phyloP scores from a whole-genome alignment of 1,139 yeast species.

The Sugiyamaella grinbergsii region DNA sequence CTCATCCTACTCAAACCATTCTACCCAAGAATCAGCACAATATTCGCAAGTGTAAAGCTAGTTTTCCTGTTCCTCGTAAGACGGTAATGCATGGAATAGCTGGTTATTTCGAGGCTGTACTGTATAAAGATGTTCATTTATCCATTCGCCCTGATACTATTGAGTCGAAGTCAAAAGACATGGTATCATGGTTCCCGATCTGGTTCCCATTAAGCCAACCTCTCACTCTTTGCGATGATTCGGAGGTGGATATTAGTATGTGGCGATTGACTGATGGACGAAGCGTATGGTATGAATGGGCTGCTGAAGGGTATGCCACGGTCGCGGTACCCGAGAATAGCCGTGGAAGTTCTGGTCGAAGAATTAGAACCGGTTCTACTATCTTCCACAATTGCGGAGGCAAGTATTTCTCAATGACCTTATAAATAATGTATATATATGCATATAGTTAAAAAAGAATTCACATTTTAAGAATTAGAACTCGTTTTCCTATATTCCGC shows the following conservation, averaged over 20 bases:
- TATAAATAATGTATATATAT: slow-evolving; percentile 12
- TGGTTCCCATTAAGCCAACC: slow-evolving; percentile 67
- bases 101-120: slow-evolving; percentile 70
- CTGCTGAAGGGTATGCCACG: slow-evolving; percentile 50
- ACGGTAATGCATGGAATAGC: slow-evolving; percentile 69
- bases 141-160: slow-evolving; percentile 54
- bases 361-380: slow-evolving; percentile 34
- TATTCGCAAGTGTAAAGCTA: slow-evolving; percentile 40
- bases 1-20: slow-evolving; percentile 31
- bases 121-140: slow-evolving; percentile 60
- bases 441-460: not conserved
- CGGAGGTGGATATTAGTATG: slow-evolving; percentile 54
- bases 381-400: slow-evolving; percentile 36
- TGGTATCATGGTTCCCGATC: slow-evolving; percentile 72
- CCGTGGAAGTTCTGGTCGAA: slow-evolving; percentile 16
- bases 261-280: slow-evolving; percentile 47
- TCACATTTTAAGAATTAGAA: not conserved
- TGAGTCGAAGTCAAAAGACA: slow-evolving; percentile 54
- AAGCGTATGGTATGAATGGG: slow-evolving; percentile 78
- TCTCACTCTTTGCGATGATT: slow-evolving; percentile 52
- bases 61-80: slow-evolving; percentile 48
- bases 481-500: not conserved
- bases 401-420: slow-evolving; percentile 30
- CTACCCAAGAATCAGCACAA: slow-evolving; percentile 35
- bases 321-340: slow-evolving; percentile 6